A percentile compares a stretch with the other conserved stretches of the same genome.
Conservation (phyloP, 108 stramenopile species). For the Nannochloropsis oceanica region DNA sequence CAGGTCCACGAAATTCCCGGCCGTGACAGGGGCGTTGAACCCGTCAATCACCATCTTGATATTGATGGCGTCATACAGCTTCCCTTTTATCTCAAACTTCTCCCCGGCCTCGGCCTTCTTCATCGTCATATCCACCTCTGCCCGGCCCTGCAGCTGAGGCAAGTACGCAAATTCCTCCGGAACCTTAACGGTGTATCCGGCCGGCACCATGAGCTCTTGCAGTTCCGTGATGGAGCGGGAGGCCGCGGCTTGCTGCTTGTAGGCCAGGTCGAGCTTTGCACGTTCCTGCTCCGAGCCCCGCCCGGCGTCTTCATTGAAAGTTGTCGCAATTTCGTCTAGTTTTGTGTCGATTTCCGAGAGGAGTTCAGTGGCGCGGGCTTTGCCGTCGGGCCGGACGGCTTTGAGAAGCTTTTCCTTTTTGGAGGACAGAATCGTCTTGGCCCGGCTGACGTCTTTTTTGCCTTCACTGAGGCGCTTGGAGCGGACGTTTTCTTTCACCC, state of each 20-base stretch:
- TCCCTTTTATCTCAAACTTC: conserved; percentile 65
- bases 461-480: conserved; percentile 67
- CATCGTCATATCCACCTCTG: conserved; percentile 57
- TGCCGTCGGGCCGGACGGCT: neutral
- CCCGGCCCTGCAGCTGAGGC: conserved; percentile 58
- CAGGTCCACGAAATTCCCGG: conserved; percentile 80
- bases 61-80: conserved; percentile 56
- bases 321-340: neutral
- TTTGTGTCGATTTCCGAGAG: neutral
- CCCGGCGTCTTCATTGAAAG: conserved; percentile 47
- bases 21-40: conserved; percentile 75
- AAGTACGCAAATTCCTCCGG: conserved; percentile 63
- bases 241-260: conserved; percentile 48
- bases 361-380: conserved; percentile 1
- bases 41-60: conserved; percentile 87
- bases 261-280: conserved; percentile 58
- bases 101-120: conserved; percentile 53
- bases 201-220: conserved; percentile 81
- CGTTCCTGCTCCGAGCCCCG: conserved; percentile 69
- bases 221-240: conserved; percentile 48
- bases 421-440: conserved; percentile 11
- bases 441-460: conserved; percentile 59
- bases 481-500: conserved; percentile 51
- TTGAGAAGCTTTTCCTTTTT: conserved; percentile 9
- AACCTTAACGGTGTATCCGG: conserved; percentile 38